Evolutionary conservation across 2,329 filamentous ascomycete species (phyloP).

Genomic region (Fusarium guadeloupense): DNA sequence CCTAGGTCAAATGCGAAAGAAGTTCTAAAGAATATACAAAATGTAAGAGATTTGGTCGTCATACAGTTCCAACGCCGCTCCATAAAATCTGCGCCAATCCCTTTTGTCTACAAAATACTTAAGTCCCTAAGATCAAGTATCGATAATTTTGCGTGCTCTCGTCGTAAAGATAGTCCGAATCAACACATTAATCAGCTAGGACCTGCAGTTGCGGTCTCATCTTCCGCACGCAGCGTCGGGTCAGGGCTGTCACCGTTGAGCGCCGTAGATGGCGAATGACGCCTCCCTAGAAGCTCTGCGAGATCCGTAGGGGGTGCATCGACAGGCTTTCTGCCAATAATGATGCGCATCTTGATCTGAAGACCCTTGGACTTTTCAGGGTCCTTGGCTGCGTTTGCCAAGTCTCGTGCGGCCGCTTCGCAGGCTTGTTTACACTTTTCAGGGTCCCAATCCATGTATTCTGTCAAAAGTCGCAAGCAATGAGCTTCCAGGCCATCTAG

Average conservation of each 20-base stretch:
- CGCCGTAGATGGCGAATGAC: slow-evolving; percentile 32
- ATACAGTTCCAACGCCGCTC: slow-evolving; percentile 36
- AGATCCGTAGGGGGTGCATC: slow-evolving; percentile 39
- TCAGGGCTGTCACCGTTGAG: slow-evolving; percentile 35
- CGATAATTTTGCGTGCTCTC: slow-evolving; percentile 8
- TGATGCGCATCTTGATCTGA: slow-evolving; percentile 57
- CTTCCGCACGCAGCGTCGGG: slow-evolving; percentile 36
- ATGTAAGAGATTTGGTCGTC: slow-evolving; percentile 25
- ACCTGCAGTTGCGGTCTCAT: slow-evolving; percentile 17
- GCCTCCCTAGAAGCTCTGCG: slow-evolving; percentile 24
- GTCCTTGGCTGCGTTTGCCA: slow-evolving; percentile 59
- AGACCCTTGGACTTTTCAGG: slow-evolving; percentile 55
- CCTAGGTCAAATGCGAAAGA: slow-evolving; percentile 28
- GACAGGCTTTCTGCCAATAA: slow-evolving; percentile 61
- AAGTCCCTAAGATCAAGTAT: slow-evolving; percentile 2
- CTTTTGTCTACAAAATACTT: slow-evolving; percentile 18
- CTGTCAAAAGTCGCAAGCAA: slow-evolving; percentile 61
- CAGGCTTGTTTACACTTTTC: slow-evolving; percentile 59
- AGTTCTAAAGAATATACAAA: slow-evolving; percentile 33
- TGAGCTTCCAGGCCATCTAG: slow-evolving; percentile 61
- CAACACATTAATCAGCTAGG: not conserved
- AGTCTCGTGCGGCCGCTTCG: slow-evolving; percentile 57
- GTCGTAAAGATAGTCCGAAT: not conserved
- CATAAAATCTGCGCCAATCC: slow-evolving; percentile 36
- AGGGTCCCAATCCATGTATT: slow-evolving; percentile 62